Percentiles rank a stretch among this genome's conserved stretches.
Conservation (phyloP, 768 basidiomycete genomes). For the Cyathus striatus region DNA sequence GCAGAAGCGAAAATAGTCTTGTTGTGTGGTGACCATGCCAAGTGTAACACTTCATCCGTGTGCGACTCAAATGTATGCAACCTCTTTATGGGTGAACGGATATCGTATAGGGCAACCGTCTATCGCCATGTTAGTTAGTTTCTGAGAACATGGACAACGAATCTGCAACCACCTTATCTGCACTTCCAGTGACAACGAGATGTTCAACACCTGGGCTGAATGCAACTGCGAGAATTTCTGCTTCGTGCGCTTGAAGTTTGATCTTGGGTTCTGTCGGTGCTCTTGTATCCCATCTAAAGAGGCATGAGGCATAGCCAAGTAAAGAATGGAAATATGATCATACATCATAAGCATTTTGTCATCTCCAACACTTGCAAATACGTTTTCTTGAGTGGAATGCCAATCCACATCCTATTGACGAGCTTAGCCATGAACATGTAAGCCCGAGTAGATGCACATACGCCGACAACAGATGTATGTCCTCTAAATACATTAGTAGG, state of each 20-base stretch:
- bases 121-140: constrained; percentile 21
- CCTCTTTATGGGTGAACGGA: constrained; percentile 65
- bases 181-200: constrained; percentile 85
- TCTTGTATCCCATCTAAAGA: constrained; percentile 86
- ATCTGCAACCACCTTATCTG: constrained; percentile 69
- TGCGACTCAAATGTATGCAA: constrained; percentile 92
- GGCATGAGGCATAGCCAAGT: constrained; percentile 1
- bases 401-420: constrained; percentile 88
- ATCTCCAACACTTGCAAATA: constrained; percentile 94
- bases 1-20: constrained; percentile 92
- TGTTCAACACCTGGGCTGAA: constrained; percentile 82
- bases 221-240: constrained; percentile 86
- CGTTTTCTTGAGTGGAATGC: constrained; percentile 76
- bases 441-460: constrained; percentile 31
- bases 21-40: constrained; percentile 94
- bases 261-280: constrained; percentile 61
- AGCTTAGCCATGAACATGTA: constrained; percentile 7
- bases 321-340: constrained; percentile 19
- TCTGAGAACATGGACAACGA: not conserved
- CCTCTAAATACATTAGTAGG: constrained; percentile 82
- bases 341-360: constrained; percentile 93
- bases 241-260: constrained; percentile 80
- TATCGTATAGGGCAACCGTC: constrained; percentile 88
- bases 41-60: constrained; percentile 89
- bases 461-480: constrained; percentile 89